phyloP scores from a whole-genome alignment of 352 stramenopile species.

The Phytopythium boreale region DNA sequence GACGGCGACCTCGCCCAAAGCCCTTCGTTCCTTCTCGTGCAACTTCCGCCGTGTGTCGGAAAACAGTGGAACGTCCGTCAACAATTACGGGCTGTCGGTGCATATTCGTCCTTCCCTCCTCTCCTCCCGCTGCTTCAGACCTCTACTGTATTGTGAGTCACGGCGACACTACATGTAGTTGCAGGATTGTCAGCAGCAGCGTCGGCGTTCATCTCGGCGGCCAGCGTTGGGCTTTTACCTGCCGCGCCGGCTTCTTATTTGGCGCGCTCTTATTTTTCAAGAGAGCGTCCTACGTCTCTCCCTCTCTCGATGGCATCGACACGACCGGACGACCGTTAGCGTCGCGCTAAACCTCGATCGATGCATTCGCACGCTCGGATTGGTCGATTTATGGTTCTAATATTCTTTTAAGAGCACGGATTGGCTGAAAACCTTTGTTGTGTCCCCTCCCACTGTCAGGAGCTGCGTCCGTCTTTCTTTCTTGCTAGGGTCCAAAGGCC shows the following conservation, averaged over 20 bases:
- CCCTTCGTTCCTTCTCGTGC: not conserved
- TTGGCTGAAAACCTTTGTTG: not conserved
- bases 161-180: not conserved
- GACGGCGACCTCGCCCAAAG: not conserved
- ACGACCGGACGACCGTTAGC: slow-evolving; percentile 2
- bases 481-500: too few relatives aligned
- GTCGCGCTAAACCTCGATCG: not conserved
- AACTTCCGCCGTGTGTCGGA: not conserved
- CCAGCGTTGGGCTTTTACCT: not conserved
- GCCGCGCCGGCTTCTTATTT: not conserved
- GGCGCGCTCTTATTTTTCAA: not conserved
- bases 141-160: not conserved
- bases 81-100: not conserved
- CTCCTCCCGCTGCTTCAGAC: not conserved
- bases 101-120: not conserved
- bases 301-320: slow-evolving; percentile 6
- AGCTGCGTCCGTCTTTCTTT: too few relatives aligned
- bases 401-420: not conserved
- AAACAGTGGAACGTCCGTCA: slow-evolving; percentile 2
- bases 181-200: not conserved
- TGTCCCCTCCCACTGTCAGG: not conserved
- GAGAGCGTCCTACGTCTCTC: slow-evolving; percentile 4
- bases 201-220: not conserved
- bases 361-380: not conserved
- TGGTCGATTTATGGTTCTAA: not conserved